A percentile compares a stretch with the other conserved stretches of the same genome.
phyloP scores from a whole-genome alignment of 2,329 filamentous ascomycete genomes.

The Clonostachys rosea region DNA sequence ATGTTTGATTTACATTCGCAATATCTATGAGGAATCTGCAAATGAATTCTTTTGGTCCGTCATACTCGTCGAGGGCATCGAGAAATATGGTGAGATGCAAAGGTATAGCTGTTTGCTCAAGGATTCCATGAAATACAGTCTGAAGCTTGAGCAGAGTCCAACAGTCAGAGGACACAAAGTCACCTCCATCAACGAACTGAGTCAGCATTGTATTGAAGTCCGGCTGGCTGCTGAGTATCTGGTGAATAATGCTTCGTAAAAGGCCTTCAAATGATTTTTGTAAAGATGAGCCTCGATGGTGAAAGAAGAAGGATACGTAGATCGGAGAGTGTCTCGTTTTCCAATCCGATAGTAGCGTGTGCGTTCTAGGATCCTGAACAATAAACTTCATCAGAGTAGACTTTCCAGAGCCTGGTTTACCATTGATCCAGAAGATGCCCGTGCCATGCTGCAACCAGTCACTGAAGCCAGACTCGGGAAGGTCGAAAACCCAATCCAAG shows the following conservation, averaged over 20 bases:
- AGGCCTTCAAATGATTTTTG: conserved; percentile 1
- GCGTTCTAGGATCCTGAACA: not conserved
- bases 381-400: conserved; percentile 30
- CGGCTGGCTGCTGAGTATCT: not conserved
- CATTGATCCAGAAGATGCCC: conserved; percentile 8
- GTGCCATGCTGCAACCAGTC: not conserved
- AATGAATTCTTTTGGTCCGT: not conserved
- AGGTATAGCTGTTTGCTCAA: not conserved
- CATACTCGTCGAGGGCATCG: conserved; percentile 1
- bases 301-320: not conserved
- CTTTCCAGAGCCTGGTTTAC: conserved; percentile 24
- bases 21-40: not conserved
- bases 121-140: not conserved
- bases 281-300: not conserved
- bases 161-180: not conserved
- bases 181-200: too few relatives aligned
- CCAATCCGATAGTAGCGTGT: not conserved
- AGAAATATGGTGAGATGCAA: not conserved
- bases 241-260: not conserved
- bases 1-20: not conserved
- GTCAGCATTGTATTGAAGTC: not conserved
- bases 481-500: not conserved
- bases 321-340: not conserved
- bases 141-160: not conserved
- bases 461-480: not conserved